Evolutionary conservation across 352 stramenopile species (phyloP).

Genomic region (Globisporangium alternatum): DNA sequence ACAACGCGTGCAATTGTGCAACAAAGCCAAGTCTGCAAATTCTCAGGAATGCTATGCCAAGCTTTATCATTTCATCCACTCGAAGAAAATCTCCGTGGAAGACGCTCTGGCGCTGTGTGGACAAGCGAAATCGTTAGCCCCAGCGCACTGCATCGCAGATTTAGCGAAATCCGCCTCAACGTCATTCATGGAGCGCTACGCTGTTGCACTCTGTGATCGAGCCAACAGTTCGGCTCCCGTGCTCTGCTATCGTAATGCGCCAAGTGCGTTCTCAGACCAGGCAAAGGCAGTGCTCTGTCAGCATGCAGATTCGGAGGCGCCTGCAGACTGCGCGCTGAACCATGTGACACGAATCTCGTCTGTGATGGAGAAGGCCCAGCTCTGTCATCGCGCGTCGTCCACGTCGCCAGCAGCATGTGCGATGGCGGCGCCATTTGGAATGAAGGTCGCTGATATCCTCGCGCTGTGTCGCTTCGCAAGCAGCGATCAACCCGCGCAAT

Average conservation of each 20-base stretch:
- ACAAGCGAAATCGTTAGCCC: conserved; percentile 21
- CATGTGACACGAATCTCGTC: conserved; percentile 20
- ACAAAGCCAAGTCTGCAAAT: conserved; percentile 18
- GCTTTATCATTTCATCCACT: conserved; percentile 29
- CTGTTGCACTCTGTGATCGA: conserved; percentile 22
- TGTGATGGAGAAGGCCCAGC: conserved; percentile 17
- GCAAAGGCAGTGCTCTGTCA: conserved; percentile 41
- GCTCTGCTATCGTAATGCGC: conserved; percentile 33
- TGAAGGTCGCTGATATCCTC: conserved; percentile 32
- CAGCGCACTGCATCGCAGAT: conserved; percentile 15
- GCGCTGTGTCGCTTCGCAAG: conserved; percentile 33
- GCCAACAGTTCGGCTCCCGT: conserved; percentile 30
- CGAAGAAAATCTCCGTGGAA: conserved; percentile 21
- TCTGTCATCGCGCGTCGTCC: conserved; percentile 34
- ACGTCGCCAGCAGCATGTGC: conserved; percentile 31
- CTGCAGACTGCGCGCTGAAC: conserved; percentile 32
- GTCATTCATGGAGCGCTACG: conserved; percentile 4
- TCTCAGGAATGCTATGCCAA: conserved; percentile 25
- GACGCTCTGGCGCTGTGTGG: conserved; percentile 23
- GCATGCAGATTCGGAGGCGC: conserved; percentile 30
- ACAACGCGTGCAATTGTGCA: conserved; percentile 28
- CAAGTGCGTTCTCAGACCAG: conserved; percentile 30
- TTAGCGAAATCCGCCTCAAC: conserved; percentile 2
- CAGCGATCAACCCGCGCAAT: conserved; percentile 31
- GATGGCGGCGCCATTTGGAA: conserved; percentile 39